Evolutionary conservation across 805 yeast species (phyloP).

Genomic region (Saturnispora halmiae): DNA sequence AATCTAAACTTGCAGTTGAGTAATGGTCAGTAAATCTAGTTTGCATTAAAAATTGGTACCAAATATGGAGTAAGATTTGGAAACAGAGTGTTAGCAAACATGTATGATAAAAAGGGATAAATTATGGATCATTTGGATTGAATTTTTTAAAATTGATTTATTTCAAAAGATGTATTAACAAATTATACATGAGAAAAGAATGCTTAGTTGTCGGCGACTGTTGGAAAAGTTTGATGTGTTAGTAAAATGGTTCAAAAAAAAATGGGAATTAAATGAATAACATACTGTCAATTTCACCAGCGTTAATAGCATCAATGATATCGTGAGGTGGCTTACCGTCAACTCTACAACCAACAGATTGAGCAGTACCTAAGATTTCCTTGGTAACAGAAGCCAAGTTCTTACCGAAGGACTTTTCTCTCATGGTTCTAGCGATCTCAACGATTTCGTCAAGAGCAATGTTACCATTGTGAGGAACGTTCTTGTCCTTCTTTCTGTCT

Average conservation of each 20-base stretch:
- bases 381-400: slow-evolving; percentile 92
- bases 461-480: slow-evolving; percentile 99
- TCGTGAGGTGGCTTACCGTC: slow-evolving; percentile 99
- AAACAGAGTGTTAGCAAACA: slow-evolving; percentile 95
- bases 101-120: too few species aligned
- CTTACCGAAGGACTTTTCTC: slow-evolving; percentile 96
- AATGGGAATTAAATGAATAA: slow-evolving; percentile 11
- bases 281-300: slow-evolving; percentile 86
- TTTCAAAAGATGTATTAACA: slow-evolving; percentile 18
- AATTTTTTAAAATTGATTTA: too few species aligned
- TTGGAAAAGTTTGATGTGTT: slow-evolving; percentile 8
- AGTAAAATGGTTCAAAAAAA: slow-evolving; percentile 3
- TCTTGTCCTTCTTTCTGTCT: slow-evolving; percentile 99
- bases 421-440: slow-evolving; percentile 97
- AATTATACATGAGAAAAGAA: slow-evolving; percentile 15
- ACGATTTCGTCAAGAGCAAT: slow-evolving; percentile 91
- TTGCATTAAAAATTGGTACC: slow-evolving; percentile 86
- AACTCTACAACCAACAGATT: slow-evolving; percentile 99
- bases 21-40: slow-evolving; percentile 61
- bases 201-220: slow-evolving; percentile 64
- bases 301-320: slow-evolving; percentile 95
- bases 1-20: slow-evolving; percentile 53
- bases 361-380: slow-evolving; percentile 99
- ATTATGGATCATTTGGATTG: too few species aligned
- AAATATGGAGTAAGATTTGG: slow-evolving; percentile 49